phyloP scores from a whole-genome alignment of 1,284 basidiomycete genomes.

The Heliocybe sulcata region DNA sequence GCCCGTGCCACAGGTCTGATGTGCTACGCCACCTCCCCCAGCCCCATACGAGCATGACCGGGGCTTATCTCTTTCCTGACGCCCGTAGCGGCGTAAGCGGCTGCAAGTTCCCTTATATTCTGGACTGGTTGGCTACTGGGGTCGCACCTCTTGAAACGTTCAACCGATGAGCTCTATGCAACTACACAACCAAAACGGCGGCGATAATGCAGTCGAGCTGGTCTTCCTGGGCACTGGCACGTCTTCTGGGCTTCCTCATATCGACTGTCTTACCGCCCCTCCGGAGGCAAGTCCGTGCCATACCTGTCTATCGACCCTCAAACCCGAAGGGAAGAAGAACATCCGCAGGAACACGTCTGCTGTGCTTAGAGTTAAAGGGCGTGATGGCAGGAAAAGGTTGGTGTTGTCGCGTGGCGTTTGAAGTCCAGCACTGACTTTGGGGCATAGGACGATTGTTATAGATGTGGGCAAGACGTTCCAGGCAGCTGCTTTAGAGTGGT shows the following conservation, averaged over 20 bases:
- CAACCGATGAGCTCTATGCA: not conserved
- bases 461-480: conserved; percentile 81
- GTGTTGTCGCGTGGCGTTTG: conserved; percentile 18
- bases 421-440: not conserved
- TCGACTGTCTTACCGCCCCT: conserved; percentile 58
- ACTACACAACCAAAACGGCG: not conserved
- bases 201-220: conserved; percentile 35
- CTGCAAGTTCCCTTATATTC: not conserved
- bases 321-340: conserved; percentile 64
- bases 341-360: conserved; percentile 71
- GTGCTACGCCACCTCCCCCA: not conserved
- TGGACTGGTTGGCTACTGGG: not conserved
- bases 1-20: not conserved
- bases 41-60: not conserved
- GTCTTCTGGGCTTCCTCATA: conserved; percentile 59
- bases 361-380: conserved; percentile 45
- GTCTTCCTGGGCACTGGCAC: conserved; percentile 73
- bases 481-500: conserved; percentile 71
- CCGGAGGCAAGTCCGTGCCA: conserved; percentile 41
- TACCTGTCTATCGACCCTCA: conserved; percentile 63
- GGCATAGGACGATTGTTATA: conserved; percentile 59
- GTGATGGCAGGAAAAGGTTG: conserved; percentile 44
- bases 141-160: no score
- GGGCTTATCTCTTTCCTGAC: not conserved
- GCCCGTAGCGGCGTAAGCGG: not conserved